These are phyloP conservation scores for Lepidopterella palustris DNA, from an alignment of 495 filamentous ascomycete genomes.

Conservation along the genomic window DNA sequence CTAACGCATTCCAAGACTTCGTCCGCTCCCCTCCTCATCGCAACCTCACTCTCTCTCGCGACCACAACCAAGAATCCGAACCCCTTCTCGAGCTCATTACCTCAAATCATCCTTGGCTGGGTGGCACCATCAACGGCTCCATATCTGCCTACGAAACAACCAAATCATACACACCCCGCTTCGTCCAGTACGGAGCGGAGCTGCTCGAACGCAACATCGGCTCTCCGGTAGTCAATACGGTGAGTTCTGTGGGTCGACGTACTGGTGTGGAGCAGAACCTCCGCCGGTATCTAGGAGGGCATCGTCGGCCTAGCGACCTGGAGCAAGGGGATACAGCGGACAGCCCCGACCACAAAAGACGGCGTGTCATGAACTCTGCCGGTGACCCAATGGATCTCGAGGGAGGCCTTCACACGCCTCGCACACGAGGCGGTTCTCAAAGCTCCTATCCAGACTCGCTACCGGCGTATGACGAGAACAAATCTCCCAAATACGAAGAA, in stretches of 20 bases:
- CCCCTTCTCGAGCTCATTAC: constrained; percentile 75
- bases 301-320: constrained; percentile 38
- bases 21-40: constrained; percentile 46
- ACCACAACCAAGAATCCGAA: constrained; percentile 46
- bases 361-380: constrained; percentile 46
- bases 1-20: constrained; percentile 42
- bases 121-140: constrained; percentile 72
- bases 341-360: constrained; percentile 54
- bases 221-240: constrained; percentile 72
- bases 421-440: constrained; percentile 36
- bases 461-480: constrained; percentile 72
- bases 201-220: constrained; percentile 78
- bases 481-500: constrained; percentile 66
- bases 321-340: constrained; percentile 39
- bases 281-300: constrained; percentile 61
- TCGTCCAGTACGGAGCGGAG: constrained; percentile 70
- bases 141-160: constrained; percentile 72
- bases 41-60: constrained; percentile 37
- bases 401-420: constrained; percentile 28
- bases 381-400: constrained; percentile 41
- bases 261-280: constrained; percentile 80
- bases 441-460: constrained; percentile 57
- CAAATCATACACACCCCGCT: constrained; percentile 80
- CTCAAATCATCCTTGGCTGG: constrained; percentile 69
- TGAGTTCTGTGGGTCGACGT: constrained; percentile 69